Evolutionary conservation across 2,329 filamentous ascomycete species (phyloP).

Genomic region (Aotearoamyces nothofagi): DNA sequence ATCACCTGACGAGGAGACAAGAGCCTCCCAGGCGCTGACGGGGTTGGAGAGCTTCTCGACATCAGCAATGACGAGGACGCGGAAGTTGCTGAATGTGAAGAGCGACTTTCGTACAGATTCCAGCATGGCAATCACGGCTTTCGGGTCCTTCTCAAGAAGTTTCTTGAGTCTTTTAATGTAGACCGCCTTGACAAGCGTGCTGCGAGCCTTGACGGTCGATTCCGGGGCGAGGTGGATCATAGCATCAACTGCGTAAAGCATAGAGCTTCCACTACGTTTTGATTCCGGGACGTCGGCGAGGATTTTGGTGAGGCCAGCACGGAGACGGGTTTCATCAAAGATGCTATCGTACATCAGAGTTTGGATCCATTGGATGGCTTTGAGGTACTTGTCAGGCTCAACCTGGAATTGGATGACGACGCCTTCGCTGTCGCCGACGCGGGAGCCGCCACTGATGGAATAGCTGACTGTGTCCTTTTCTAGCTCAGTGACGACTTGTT

Average conservation of each 20-base stretch:
- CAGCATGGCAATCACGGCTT: conserved; percentile 62
- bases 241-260: conserved; percentile 50
- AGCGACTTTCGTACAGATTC: conserved; percentile 61
- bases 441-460: conserved; percentile 49
- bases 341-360: conserved; percentile 79
- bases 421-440: conserved; percentile 67
- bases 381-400: conserved; percentile 75
- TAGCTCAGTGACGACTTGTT: conserved; percentile 80
- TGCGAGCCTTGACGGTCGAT: conserved; percentile 62
- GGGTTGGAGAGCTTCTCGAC: conserved; percentile 59
- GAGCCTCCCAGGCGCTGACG: conserved; percentile 62
- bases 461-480: conserved; percentile 88
- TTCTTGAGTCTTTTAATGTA: conserved; percentile 79
- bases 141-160: conserved; percentile 61
- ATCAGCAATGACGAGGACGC: conserved; percentile 72
- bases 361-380: conserved; percentile 69
- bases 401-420: conserved; percentile 70
- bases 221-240: conserved; percentile 70
- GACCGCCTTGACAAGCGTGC: conserved; percentile 70
- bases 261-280: conserved; percentile 69
- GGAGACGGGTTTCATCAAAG: conserved; percentile 58
- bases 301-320: conserved; percentile 59
- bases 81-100: conserved; percentile 74
- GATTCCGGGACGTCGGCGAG: conserved; percentile 83
- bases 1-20: conserved; percentile 23